phyloP scores from a whole-genome alignment of 2,329 filamentous ascomycete genomes.

The Ophiocordyceps sinensis region DNA sequence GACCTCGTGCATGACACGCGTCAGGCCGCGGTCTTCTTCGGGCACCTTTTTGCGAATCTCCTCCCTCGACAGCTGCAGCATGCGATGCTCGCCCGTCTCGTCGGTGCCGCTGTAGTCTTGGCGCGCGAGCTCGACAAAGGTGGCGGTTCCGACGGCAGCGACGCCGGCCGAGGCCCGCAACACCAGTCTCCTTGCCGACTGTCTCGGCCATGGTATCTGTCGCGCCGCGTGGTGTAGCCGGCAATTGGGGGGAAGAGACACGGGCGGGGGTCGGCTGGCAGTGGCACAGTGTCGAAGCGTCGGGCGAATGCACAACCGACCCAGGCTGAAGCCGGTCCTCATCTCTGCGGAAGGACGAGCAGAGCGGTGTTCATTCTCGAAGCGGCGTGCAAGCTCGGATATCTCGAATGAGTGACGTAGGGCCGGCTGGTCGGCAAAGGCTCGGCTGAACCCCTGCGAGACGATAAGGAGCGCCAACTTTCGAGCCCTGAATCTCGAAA shows the following conservation, averaged over 20 bases:
- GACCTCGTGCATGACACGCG: slow-evolving; percentile 41
- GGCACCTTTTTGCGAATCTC: slow-evolving; percentile 61
- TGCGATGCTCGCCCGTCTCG: slow-evolving; percentile 66
- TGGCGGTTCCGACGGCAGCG: slow-evolving; percentile 34
- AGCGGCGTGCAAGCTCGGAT: neutral
- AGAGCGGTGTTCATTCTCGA: slow-evolving; percentile 7
- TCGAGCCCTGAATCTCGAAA: neutral
- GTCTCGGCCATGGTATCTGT: slow-evolving; percentile 11
- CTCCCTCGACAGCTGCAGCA: slow-evolving; percentile 67
- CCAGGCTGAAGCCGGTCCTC: slow-evolving; percentile 27
- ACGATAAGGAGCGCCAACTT: neutral
- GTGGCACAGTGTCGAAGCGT: slow-evolving; percentile 14
- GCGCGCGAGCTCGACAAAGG: slow-evolving; percentile 44
- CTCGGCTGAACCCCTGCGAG: slow-evolving; percentile 11
- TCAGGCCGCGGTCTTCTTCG: slow-evolving; percentile 44
- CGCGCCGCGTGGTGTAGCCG: slow-evolving; percentile 10
- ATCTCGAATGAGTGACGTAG: slow-evolving; percentile 7
- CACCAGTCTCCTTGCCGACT: slow-evolving; percentile 10
- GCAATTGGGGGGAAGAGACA: slow-evolving; percentile 11
- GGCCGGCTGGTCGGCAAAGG: slow-evolving; percentile 7
- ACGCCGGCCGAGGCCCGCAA: slow-evolving; percentile 26
- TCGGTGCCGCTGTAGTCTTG: slow-evolving; percentile 32
- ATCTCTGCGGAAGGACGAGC: slow-evolving; percentile 21
- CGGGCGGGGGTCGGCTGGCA: slow-evolving; percentile 3
- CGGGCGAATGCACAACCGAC: slow-evolving; percentile 28